Evolutionary conservation across 2,329 filamentous ascomycete genomes (phyloP), one percentile per base, ranked within the genome.

Genomic region (Tolypocladium cylindrosporum): DNA sequence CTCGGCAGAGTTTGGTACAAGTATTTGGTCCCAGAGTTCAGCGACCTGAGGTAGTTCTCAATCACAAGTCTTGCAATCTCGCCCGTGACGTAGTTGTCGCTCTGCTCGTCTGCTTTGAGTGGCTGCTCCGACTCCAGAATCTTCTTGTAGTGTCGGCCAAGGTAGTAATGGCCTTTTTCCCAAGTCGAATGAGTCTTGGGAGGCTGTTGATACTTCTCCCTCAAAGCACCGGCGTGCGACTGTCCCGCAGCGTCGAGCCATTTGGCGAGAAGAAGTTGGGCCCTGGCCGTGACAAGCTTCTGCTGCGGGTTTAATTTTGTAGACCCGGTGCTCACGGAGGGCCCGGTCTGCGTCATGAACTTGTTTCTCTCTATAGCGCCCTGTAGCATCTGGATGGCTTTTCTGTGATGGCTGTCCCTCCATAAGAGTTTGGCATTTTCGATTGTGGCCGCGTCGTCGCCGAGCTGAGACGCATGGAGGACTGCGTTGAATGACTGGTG

Each of bases 131-230:
- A 90, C 66, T 97, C 93, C 3, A 97, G 77, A 4, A 97, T 82
- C 72, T 97, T 99, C 71, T 96, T 95, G 79, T 99, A 99, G 72
- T 97, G 91, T 53, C 93, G 91, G 6, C 94, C 94, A 11, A 99
- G 82, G 70, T 97, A 96, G 71, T 97, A 99, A 69, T 97, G 93
- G 0, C 91, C 92, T 72, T 97, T 97, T 69, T 99, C 94, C 92
- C 93, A 99, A 55, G 84, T 84, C 6, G 78, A 75, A 65, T 79
- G 77, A 1, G 83, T 85, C 68, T 82, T 86, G n/a, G 89, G 84
- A 1, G 92, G 92, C 63, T 88, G 83, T 61, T 91, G 87, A 66
- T 97, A 99, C 67, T 90, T 90, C 57, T 86, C 81, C 52, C 90
- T 85, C 62, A 97, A 81, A 4, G 89, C 85, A 51, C 85, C 82